Evolutionary conservation across 2,329 filamentous ascomycete genomes (phyloP), one percentile per base, ranked within the genome.

Genomic region (Clarireedia sp.): DNA sequence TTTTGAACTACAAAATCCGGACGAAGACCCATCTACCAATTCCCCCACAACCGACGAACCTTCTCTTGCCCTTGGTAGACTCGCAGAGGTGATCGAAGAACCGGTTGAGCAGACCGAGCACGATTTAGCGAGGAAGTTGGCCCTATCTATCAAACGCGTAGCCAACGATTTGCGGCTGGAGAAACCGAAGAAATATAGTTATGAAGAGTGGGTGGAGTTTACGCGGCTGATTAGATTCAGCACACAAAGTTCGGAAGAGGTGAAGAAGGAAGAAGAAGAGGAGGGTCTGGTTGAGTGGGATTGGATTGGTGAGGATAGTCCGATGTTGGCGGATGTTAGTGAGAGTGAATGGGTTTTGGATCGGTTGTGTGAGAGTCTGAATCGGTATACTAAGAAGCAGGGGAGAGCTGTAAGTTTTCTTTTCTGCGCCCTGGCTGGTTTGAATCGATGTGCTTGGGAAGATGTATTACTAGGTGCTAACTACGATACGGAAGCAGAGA

Each of bases 161-260:
- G 78, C 81, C 0, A 71, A 74, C 21, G 80, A 87, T 65, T 68
- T 83, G 9, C 72, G 73, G 2, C 60, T 67, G 4, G 61, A 71
- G 0, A 69, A 71, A 5, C 71, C 72, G 0, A 82, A 78, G 63
- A 71, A 72, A 40, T 88, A 88, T 63, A 72, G 64, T 1, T 88
- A 85, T 60, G 83, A 87, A 60, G 82, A 88, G 65, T 88, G 85
- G 85, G 78, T 81, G 3, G 77, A 82, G 55, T 85, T 85, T 57
- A 83, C 81, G 3, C 73, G 77, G 14, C 67, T 88, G 50, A 86
- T 88, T 38, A 74, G 79, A 2, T 83, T 84, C 60, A 78, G 70
- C 38, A 68, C 64, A 52, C 71, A 66, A 26, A 59, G 60, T 7
- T 55, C 66, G 2, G 61, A 67, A 6, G 65, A 67, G 10, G 62